Percentiles rank a stretch among this genome's conserved stretches.
Conservation (phyloP, 768 basidiomycete species). For the Coprinopsis cinerea region DNA sequence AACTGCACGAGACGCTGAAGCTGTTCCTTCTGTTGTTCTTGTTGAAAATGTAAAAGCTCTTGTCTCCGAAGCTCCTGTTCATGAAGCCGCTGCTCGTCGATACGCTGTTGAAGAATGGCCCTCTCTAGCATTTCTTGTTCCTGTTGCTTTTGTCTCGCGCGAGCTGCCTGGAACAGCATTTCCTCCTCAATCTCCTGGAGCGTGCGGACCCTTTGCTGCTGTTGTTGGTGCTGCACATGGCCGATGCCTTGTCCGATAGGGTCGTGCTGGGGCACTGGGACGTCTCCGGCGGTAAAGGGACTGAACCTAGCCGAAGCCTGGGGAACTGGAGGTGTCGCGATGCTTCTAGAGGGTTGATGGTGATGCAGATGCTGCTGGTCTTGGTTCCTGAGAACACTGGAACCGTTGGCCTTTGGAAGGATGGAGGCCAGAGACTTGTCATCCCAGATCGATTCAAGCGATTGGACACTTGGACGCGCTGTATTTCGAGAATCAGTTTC, state of each 20-base stretch:
- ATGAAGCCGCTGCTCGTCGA: constrained; percentile 22
- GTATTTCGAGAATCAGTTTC: constrained; percentile 11
- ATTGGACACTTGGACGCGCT: constrained; percentile 38
- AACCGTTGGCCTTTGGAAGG: constrained; percentile 50
- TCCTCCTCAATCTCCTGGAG: constrained; percentile 82
- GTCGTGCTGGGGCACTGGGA: constrained; percentile 25
- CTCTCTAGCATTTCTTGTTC: constrained; percentile 11
- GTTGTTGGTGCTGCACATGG: constrained; percentile 22
- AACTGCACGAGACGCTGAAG: constrained; percentile 31
- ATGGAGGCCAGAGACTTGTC: constrained; percentile 74
- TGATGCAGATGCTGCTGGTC: constrained; percentile 10
- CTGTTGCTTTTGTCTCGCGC: constrained; percentile 23
- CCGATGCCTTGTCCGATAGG: constrained; percentile 27
- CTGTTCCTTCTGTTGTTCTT: constrained; percentile 40
- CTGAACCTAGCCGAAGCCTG: constrained; percentile 30
- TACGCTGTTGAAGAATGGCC: constrained; percentile 13
- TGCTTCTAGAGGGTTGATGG: constrained; percentile 20
- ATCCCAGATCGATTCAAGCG: constrained; percentile 76
- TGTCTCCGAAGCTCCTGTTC: constrained; percentile 24
- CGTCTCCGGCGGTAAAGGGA: constrained; percentile 24
- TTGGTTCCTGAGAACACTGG: constrained; percentile 20
- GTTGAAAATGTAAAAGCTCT: constrained; percentile 17
- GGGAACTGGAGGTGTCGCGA: constrained; percentile 23
- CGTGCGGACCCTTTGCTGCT: constrained; percentile 41
- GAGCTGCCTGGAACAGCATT: constrained; percentile 56